Percentiles rank a stretch among this genome's conserved stretches.
Evolutionary conservation across 73 alveolate genomes (phyloP).

Genomic region (Paramecium octaurelia): DNA sequence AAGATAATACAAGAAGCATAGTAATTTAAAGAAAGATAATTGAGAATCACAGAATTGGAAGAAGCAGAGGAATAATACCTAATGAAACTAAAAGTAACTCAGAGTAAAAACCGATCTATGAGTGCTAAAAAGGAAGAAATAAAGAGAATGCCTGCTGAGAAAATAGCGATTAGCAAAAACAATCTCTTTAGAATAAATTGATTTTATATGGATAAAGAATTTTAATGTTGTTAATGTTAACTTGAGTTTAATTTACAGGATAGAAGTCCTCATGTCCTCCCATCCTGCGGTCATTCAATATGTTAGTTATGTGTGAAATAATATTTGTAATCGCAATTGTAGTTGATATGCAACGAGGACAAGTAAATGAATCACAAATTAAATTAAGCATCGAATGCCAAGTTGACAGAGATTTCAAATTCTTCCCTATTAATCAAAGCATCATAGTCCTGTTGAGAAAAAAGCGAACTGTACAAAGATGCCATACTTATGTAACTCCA

Average conservation of each 20-base stretch:
- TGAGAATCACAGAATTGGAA: background rate
- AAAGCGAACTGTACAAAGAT: background rate
- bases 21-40: background rate
- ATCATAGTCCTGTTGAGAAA: background rate
- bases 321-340: background rate
- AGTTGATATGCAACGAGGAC: conserved; percentile 1
- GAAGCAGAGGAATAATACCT: background rate
- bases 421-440: background rate
- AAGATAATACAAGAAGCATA: background rate
- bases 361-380: background rate
- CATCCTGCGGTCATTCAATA: conserved; percentile 28
- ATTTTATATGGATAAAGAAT: conserved; percentile 33
- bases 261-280: conserved; percentile 12
- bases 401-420: background rate
- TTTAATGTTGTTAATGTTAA: conserved; percentile 21
- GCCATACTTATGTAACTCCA: background rate
- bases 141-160: background rate
- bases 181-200: conserved; percentile 41
- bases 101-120: conserved; percentile 1
- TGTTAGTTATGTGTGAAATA: background rate
- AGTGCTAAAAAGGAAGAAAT: conserved; percentile 48
- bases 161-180: background rate
- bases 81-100: background rate
- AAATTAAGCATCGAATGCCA: background rate
- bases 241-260: background rate